These are phyloP conservation scores for Vitis rupestris DNA, from an alignment of 164 flowering plant species.

Conservation along the genomic window DNA sequence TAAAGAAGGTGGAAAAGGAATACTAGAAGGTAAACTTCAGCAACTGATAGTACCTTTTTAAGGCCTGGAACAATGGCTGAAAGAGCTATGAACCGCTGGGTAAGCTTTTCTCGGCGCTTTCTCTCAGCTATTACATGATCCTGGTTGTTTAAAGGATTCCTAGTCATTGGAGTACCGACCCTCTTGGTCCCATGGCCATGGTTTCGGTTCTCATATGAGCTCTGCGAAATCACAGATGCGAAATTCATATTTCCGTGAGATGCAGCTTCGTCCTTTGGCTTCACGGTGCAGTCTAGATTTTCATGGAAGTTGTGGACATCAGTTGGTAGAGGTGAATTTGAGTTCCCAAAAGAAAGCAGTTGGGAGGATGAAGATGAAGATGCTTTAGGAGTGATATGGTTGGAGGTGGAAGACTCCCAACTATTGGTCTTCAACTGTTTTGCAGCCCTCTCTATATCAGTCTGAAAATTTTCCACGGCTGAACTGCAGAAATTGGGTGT, in stretches of 20 bases:
- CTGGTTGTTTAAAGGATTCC: slow-evolving; percentile 4
- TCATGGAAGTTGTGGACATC: neutral
- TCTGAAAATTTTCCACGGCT: neutral
- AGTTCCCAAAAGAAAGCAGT: slow-evolving; percentile 16
- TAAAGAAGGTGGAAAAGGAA: too few species aligned
- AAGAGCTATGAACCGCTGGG: slow-evolving; percentile 21
- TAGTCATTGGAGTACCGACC: neutral
- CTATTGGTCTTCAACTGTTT: slow-evolving; percentile 18
- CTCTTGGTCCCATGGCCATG: neutral
- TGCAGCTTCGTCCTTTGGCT: slow-evolving; percentile 3
- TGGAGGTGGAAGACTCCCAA: slow-evolving; percentile 14
- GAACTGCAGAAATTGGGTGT: neutral
- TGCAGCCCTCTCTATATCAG: neutral
- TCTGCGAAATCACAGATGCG: neutral
- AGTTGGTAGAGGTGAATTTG: neutral
- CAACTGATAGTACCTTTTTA: slow-evolving; percentile 19
- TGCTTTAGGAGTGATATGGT: neutral
- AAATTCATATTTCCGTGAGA: slow-evolving; percentile 4
- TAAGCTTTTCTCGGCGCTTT: slow-evolving; percentile 21
- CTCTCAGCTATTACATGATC: slow-evolving; percentile 31
- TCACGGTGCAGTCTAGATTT: neutral
- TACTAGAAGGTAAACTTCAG: neutral
- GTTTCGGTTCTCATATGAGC: neutral
- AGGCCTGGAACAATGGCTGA: slow-evolving; percentile 29
- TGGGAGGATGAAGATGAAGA: slow-evolving; percentile 17